Evolutionary conservation across 2,329 filamentous ascomycete species (phyloP).

Genomic region (Fusarium sp.): DNA sequence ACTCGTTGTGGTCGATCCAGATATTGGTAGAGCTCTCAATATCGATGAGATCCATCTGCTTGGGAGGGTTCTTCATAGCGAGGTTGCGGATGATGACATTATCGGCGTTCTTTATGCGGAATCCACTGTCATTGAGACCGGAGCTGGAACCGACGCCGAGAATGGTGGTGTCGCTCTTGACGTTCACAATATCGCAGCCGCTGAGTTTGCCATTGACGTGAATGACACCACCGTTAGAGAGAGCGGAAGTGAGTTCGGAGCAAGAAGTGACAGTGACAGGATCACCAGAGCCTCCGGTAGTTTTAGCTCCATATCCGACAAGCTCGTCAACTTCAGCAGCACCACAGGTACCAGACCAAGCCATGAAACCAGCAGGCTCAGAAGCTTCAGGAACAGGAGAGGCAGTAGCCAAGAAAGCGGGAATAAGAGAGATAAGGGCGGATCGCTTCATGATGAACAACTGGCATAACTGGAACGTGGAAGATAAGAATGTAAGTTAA

Average conservation of each 20-base stretch:
- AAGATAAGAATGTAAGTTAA: constrained; percentile 18
- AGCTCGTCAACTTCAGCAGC: constrained; percentile 36
- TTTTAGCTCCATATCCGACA: constrained; percentile 52
- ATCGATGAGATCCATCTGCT: constrained; percentile 61
- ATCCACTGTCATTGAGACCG: constrained; percentile 53
- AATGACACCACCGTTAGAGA: constrained; percentile 56
- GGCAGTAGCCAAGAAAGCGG: constrained; percentile 39
- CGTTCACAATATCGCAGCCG: constrained; percentile 55
- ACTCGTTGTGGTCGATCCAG: constrained; percentile 71
- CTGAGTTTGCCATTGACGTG: constrained; percentile 58
- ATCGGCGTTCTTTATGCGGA: constrained; percentile 58
- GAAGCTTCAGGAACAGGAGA: constrained; percentile 9
- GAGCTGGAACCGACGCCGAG: constrained; percentile 60
- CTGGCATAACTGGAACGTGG: constrained; percentile 32
- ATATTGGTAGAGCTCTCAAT: constrained; percentile 58
- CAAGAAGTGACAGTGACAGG: constrained; percentile 61
- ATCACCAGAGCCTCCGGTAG: constrained; percentile 60
- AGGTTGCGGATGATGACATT: constrained; percentile 68
- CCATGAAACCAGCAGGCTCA: background rate
- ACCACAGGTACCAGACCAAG: constrained; percentile 32
- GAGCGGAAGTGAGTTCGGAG: constrained; percentile 55
- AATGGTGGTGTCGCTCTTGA: constrained; percentile 62
- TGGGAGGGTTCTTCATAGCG: constrained; percentile 58
- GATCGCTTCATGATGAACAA: constrained; percentile 38
- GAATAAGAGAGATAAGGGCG: constrained; percentile 41